Percentiles rank a stretch among this genome's conserved stretches.
These are phyloP conservation scores for Wickerhamiella vanderwaltii DNA, from an alignment of 805 yeast genomes.

Conservation along the genomic window DNA sequence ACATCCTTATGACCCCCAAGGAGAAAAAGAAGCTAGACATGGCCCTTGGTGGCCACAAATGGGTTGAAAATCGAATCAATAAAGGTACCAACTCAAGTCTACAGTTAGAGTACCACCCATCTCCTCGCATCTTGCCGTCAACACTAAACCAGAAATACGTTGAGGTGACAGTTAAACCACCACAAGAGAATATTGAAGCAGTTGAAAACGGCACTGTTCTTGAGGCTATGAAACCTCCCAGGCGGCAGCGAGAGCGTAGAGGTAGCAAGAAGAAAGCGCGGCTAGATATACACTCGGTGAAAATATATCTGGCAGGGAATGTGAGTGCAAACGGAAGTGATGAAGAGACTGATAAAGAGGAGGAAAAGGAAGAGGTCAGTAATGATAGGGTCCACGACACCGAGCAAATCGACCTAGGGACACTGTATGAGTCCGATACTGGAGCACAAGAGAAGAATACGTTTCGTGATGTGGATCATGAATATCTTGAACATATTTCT, in stretches of 20 bases:
- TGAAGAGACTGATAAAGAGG: no score
- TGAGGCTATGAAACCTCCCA: constrained; percentile 14
- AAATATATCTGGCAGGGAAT: no score
- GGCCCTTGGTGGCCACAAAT: constrained; percentile 73
- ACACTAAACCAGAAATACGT: constrained; percentile 44
- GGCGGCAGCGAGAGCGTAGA: not conserved
- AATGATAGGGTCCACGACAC: no score
- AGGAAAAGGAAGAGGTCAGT: no score
- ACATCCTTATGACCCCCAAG: constrained; percentile 59
- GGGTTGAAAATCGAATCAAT: constrained; percentile 57
- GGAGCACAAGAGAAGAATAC: no score
- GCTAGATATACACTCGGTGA: no score
- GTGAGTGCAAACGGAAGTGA: no score
- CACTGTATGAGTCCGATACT: no score
- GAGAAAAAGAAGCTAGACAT: constrained; percentile 71
- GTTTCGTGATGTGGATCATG: no score
- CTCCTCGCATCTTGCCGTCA: constrained; percentile 59
- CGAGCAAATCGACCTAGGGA: no score
- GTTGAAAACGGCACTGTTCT: constrained; percentile 18
- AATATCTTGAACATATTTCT: no score
- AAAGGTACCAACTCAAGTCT: constrained; percentile 23
- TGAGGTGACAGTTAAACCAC: constrained; percentile 47
- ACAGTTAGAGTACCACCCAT: constrained; percentile 35
- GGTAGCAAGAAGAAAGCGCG: not conserved
- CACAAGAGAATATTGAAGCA: constrained; percentile 49